These are phyloP conservation scores for Homolaphlyctis polyrhiza DNA, from an alignment of 371 early-diverging fungal genomes.

Conservation along the genomic window DNA sequence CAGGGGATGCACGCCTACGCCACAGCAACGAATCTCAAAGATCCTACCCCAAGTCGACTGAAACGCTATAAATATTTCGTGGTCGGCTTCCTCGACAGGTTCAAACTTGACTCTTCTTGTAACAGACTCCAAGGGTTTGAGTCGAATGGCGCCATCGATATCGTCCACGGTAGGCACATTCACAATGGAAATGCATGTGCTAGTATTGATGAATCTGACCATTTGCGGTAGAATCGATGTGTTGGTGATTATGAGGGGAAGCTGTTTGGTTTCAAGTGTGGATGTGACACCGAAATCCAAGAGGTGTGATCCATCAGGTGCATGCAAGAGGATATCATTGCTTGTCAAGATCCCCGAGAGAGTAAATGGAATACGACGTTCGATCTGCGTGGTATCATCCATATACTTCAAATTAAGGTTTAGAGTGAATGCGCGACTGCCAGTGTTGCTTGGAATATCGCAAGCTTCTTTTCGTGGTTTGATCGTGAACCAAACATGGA, in stretches of 20 bases:
- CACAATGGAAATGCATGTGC: constrained; percentile 9
- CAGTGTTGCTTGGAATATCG: constrained; percentile 8
- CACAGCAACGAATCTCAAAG: constrained; percentile 23
- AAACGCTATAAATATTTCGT: constrained; percentile 15
- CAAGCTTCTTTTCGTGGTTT: constrained; percentile 18
- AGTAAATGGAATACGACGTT: constrained; percentile 11
- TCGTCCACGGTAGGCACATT: constrained; percentile 3
- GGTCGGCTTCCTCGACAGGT: constrained; percentile 14
- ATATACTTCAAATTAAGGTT: constrained; percentile 19
- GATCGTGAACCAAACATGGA: constrained; percentile 26
- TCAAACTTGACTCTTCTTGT: constrained; percentile 16
- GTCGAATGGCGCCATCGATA: constrained; percentile 6
- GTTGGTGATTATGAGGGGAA: constrained; percentile 18
- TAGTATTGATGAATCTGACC: constrained; percentile 9
- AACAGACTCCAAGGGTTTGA: constrained; percentile 11
- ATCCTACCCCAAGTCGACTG: constrained; percentile 21
- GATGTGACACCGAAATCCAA: constrained; percentile 17
- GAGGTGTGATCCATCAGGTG: constrained; percentile 6
- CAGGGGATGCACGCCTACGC: constrained; percentile 13
- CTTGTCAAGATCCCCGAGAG: constrained; percentile 18
- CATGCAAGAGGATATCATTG: constrained; percentile 11
- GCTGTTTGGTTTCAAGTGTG: constrained; percentile 14
- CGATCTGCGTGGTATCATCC: constrained; percentile 16
- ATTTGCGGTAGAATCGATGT: constrained; percentile 20
- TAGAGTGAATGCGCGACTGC: constrained; percentile 10